These are phyloP conservation scores for Acacia concinna DNA, from an alignment of 331 rosid species.

Conservation along the genomic window DNA sequence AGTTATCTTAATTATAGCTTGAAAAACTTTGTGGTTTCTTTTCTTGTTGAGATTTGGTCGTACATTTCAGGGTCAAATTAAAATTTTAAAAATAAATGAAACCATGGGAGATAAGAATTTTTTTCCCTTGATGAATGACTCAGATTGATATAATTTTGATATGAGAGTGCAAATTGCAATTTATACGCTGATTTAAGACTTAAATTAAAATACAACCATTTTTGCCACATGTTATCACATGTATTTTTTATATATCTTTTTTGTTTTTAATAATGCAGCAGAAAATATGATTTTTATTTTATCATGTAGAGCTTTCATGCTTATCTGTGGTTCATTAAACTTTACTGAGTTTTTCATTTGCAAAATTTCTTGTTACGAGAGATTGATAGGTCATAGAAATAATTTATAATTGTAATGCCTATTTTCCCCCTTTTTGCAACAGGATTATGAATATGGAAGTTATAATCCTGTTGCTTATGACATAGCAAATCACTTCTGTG, in stretches of 20 bases:
- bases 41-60: neutral
- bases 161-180: neutral
- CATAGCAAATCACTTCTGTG: conserved; percentile 94
- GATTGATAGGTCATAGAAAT: conserved; percentile 13
- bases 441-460: conserved; percentile 86
- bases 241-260: neutral
- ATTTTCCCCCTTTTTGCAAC: conserved; percentile 28
- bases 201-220: neutral
- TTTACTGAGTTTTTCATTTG: neutral
- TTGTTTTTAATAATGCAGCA: neutral
- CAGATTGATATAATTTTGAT: neutral
- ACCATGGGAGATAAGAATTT: neutral
- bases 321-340: conserved; percentile 2
- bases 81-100: neutral
- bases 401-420: conserved; percentile 20
- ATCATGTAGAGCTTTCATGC: neutral
- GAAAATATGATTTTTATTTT: neutral
- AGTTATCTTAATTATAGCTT: neutral
- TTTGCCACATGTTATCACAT: neutral
- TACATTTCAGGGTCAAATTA: neutral
- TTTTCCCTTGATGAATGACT: neutral
- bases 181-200: neutral
- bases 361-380: neutral
- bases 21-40: neutral
- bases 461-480: conserved; percentile 81